Evolutionary conservation across 805 yeast genomes (phyloP), one percentile per base, ranked within the genome.

Genomic region (Metschnikowia peoriensis): DNA sequence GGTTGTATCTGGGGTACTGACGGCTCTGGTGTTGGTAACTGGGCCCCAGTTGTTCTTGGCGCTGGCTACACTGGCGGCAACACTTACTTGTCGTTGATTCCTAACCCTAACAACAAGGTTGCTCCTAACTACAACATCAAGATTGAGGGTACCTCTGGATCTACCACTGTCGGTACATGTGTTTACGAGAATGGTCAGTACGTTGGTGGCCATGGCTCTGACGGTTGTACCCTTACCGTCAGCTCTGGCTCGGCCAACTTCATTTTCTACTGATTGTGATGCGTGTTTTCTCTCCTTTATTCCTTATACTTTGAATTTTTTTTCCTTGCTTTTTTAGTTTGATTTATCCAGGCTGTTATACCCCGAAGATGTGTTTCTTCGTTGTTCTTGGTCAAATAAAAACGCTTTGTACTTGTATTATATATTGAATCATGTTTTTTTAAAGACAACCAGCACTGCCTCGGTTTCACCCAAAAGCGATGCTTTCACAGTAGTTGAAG

Each of bases 41-140:
- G 89, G 89, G 89, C 90, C 49, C 90, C 90, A 60, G 77, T 86
- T 52, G 86, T 83, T 58, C 73, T 87, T 52, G 96, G 96, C 70
- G 87, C 90, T 52, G 96, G 96, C 63, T 78, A 70, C 70, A 75
- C 78, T 44, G 72, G 71, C 55, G 88, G 86, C 54, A 72, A 76
- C 61, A 76, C 87, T 45, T 86, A 85, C 77, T 75, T 86, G 59
- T 84, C 89, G 1, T 74, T 86, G 71, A 86, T 86, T 72, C 90
- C 90, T 68, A 86, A 86, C 73, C 91, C 91, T 60, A 86, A 86
- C 78, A 86, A 85, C 77, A 56, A 59, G 50, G 66, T 65, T 40
- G 57, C 71, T 15, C 72, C 76, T 50, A 75, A 75, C 69, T 75
- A 67, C 67, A 72, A 66, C 61, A 68, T 75, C 56, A 73, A 74